Percentiles rank a stretch among this genome's conserved stretches.
phyloP scores from a whole-genome alignment of 2,329 filamentous ascomycete species.

The Pseudocercospora macadamiae region DNA sequence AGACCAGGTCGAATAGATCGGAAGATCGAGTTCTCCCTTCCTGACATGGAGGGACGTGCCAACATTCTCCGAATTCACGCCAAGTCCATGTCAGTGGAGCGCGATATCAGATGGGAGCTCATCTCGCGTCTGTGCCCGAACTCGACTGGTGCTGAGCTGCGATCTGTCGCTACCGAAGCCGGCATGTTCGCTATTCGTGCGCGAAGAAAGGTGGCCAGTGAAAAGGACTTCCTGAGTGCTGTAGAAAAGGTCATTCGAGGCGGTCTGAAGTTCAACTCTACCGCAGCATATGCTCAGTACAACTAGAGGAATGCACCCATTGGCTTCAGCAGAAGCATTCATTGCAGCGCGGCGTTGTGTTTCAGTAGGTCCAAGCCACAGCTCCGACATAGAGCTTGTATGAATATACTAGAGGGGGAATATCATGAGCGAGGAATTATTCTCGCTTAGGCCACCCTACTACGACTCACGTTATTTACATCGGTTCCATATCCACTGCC shows the following conservation, averaged over 20 bases:
- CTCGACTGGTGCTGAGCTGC: slow-evolving; percentile 91
- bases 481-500: neutral
- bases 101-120: slow-evolving; percentile 98
- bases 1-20: slow-evolving; percentile 94
- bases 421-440: neutral
- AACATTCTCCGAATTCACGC: slow-evolving; percentile 98
- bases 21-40: slow-evolving; percentile 98
- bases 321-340: neutral
- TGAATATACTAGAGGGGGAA: slow-evolving; percentile 15
- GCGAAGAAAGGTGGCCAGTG: slow-evolving; percentile 92
- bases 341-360: slow-evolving; percentile 25
- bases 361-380: slow-evolving; percentile 17
- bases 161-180: slow-evolving; percentile 95
- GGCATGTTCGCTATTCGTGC: slow-evolving; percentile 98
- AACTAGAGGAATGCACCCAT: slow-evolving; percentile 64
- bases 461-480: neutral
- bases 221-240: slow-evolving; percentile 97
- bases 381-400: slow-evolving; percentile 24
- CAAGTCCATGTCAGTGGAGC: slow-evolving; percentile 99
- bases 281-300: slow-evolving; percentile 98
- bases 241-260: slow-evolving; percentile 99
- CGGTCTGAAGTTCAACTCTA: slow-evolving; percentile 99
- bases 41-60: slow-evolving; percentile 93
- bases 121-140: slow-evolving; percentile 97
- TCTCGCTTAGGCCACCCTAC: neutral